These are phyloP conservation scores for Myxozyma sirexii DNA, from an alignment of 805 yeast genomes.

Conservation along the genomic window DNA sequence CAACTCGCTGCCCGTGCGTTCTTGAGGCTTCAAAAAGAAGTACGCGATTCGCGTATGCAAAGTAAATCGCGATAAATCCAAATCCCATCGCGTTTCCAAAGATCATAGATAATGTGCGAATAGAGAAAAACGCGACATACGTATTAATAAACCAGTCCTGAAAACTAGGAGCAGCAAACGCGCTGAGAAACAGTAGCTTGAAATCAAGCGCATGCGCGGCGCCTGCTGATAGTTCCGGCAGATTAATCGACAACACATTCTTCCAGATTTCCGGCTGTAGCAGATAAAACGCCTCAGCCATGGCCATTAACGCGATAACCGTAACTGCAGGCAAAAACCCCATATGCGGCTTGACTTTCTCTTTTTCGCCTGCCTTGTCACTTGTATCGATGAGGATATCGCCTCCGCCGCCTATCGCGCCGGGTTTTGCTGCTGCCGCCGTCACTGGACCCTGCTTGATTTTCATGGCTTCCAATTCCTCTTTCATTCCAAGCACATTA, in stretches of 20 bases:
- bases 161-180: slow-evolving; percentile 17
- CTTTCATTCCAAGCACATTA: not conserved
- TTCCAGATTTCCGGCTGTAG: slow-evolving; percentile 18
- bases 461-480: not conserved
- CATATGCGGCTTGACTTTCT: not conserved
- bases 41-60: slow-evolving; percentile 13
- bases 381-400: slow-evolving; percentile 9
- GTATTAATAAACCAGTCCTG: slow-evolving; percentile 16
- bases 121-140: slow-evolving; percentile 17
- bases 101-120: slow-evolving; percentile 19
- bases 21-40: slow-evolving; percentile 17
- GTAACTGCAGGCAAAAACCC: slow-evolving; percentile 9
- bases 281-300: slow-evolving; percentile 3
- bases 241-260: not conserved
- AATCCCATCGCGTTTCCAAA: slow-evolving; percentile 15
- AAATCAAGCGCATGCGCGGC: not conserved
- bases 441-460: not conserved
- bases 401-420: slow-evolving; percentile 13
- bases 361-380: slow-evolving; percentile 1
- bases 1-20: not conserved
- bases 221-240: slow-evolving; percentile 9
- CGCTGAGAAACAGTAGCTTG: slow-evolving; percentile 10
- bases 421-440: not conserved
- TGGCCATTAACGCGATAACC: slow-evolving; percentile 2
- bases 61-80: slow-evolving; percentile 12